Evolutionary conservation across 2,329 filamentous ascomycete species (phyloP).

Genomic region (Fusarium compactum): DNA sequence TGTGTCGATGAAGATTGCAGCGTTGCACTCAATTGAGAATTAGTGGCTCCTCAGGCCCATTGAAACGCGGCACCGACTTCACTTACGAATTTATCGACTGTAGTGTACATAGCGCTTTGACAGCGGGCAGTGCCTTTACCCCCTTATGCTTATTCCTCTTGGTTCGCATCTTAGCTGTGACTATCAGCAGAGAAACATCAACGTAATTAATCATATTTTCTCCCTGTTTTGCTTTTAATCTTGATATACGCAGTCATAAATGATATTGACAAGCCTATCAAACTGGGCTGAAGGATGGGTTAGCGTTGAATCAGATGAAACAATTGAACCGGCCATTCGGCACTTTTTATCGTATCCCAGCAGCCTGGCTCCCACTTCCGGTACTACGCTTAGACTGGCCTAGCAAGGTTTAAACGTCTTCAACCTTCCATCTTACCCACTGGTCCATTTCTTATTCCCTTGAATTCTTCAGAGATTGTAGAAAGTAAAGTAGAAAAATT

Average conservation of each 20-base stretch:
- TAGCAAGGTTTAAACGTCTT: rapidly evolving
- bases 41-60: background rate
- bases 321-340: background rate
- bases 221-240: background rate
- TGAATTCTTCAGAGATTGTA: rapidly evolving
- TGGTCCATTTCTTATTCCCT: background rate
- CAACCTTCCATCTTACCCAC: background rate
- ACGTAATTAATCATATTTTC: rapidly evolving
- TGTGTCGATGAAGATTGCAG: background rate
- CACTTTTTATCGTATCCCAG: background rate
- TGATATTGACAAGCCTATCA: too few relatives aligned
- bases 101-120: too few relatives aligned
- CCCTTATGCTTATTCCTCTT: too few relatives aligned
- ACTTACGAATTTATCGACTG: too few relatives aligned
- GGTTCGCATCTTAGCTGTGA: too few relatives aligned
- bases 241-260: background rate
- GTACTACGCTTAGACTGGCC: background rate
- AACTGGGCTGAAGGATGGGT: background rate
- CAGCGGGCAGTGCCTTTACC: too few relatives aligned
- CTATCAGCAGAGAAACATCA: background rate
- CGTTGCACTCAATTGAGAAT: background rate
- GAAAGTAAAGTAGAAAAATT: background rate
- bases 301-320: background rate
- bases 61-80: background rate
- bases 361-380: background rate